Conservation (phyloP, 257 asterid genomes). For the Nicotiana knightiana region DNA sequence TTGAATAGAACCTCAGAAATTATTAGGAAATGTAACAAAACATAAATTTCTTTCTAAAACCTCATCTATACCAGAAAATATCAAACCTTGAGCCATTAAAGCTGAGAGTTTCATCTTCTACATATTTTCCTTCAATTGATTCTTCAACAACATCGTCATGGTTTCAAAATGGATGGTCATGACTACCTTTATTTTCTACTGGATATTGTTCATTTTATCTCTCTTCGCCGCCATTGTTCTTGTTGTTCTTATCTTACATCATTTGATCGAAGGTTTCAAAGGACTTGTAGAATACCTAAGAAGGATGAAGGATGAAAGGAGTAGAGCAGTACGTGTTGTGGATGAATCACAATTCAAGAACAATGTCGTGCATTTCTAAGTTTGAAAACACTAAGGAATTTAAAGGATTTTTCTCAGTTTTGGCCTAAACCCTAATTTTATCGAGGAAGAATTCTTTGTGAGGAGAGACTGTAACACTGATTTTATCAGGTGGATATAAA, state of each 20-base stretch:
- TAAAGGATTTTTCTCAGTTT: background rate
- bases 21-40: background rate
- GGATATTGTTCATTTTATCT: background rate
- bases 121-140: background rate
- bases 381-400: background rate
- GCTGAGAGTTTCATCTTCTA: background rate
- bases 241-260: background rate
- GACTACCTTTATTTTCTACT: background rate
- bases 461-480: background rate
- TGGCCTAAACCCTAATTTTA: background rate
- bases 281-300: background rate
- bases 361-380: background rate
- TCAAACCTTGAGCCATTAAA: background rate
- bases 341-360: background rate
- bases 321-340: background rate
- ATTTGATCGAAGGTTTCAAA: background rate
- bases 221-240: background rate
- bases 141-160: background rate
- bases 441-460: background rate
- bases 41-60: background rate
- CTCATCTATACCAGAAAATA: background rate
- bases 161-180: background rate
- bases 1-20: background rate
- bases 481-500: too few relatives aligned
- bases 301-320: background rate